Evolutionary conservation across 306 rosid species (phyloP), one percentile per base, ranked within the genome.

Genomic region (Mimosa pudica): DNA sequence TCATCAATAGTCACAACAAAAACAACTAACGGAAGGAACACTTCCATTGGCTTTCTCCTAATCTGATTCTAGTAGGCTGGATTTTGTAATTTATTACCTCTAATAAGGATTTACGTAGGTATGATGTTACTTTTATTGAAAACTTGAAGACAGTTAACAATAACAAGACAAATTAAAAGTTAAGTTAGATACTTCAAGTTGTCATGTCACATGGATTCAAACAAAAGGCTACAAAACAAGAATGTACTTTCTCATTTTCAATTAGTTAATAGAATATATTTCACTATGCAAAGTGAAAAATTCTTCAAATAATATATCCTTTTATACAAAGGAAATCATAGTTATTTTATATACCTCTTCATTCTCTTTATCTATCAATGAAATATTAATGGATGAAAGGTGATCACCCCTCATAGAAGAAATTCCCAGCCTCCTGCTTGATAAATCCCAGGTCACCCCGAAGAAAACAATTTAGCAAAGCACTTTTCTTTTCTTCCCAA

Each of bases 381-480:
- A 89, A 84, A 82, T 76, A 83, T 82, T 83, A 88, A 86, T 41
- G 79, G 90, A 80, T 49, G 92, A 76, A 81, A 77, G 62, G 45
- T 74, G 82, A 79, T 79, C 93, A 82, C 81, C 82, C 75, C 77
- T 77, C 78, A 82, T 65, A 66, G 90, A 71, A 84, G 88, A 83
- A 77, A 82, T 77, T 82, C 80, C 86, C 77, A 66, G 84, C 85
- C 84, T 88, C 84, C 82, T 81, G 82, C 87, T 76, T 51, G 86
- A 83, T 79, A 84, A 84, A 86, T 61, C 97, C 94, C 87, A 88
- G 84, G 83, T 79, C 85, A 89, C 84, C 89, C 91, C 88, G 67
- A 84, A 71, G 85, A 82, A 76, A 75, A 76, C 77, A 83, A 73
- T 77, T 87, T 87, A 84, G 89, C 87, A 80, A 66, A 76, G 82